Evolutionary conservation across 2,329 filamentous ascomycete species (phyloP), one percentile per base, ranked within the genome.

Genomic region (Fonsecaea multimorphosa): DNA sequence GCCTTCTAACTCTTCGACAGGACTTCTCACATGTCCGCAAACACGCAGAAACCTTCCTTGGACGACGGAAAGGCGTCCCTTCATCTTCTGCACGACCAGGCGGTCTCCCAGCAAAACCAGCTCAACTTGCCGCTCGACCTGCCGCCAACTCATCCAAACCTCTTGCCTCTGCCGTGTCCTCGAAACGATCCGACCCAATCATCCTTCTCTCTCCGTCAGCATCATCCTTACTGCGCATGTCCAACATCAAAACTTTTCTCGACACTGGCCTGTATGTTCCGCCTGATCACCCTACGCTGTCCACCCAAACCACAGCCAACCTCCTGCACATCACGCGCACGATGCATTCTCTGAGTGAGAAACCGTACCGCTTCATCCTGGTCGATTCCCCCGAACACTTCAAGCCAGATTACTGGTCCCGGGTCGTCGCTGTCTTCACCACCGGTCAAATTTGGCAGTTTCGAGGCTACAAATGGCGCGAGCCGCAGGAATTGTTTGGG

Each of bases 391-490:
- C 93, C 0, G 90, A 96, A 75, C 91, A 95, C 77, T 99, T 99
- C 85, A 96, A 97, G 78, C 95, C 95, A 0, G 93, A 98, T 76
- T 97, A 98, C 82, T 99, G 95, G 95, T 89, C 89, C 74, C 89
- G 93, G 58, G 91, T 99, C 6, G 95, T 97, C 1, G 95, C 91
- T 12, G 93, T 99, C 64, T 98, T 99, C 80, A 99, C 95, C 0
- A 99, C 95, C 0, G 95, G 95, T 36, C 95, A 99, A 81, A 89
- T 90, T 9, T 99, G 95, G 95, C 95, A 99, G 80, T 99, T 99
- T 82, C 97, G 97, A 81, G 91, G 88, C 72, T 99, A 99, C 85
- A 97, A 96, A 79, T 99, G 95, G 92, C 89, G 89, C 72, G 89
- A 90, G 63, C 91, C 95, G 0, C 85, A 88, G 14, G 95, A 98